Percentiles rank a stretch among this genome's conserved stretches.
Evolutionary conservation across 164 flowering plant species (phyloP).

Genomic region (Akebia trifoliata): DNA sequence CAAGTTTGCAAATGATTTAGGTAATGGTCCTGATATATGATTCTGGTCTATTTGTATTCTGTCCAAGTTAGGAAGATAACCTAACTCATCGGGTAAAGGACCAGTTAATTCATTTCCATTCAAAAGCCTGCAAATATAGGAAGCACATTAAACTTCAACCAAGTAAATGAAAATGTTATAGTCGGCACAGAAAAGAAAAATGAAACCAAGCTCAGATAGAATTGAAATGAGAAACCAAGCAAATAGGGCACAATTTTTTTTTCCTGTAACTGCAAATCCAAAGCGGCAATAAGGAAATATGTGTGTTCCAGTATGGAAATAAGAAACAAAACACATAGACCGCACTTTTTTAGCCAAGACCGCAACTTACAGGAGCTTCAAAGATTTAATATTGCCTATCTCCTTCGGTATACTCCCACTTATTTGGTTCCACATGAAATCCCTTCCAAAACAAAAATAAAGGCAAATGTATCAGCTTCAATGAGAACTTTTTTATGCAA

Average conservation of each 20-base stretch:
- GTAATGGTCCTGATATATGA: slow-evolving; percentile 62
- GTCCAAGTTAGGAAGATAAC: slow-evolving; percentile 48
- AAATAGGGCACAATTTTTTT: not conserved
- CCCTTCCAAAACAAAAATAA: slow-evolving; percentile 37
- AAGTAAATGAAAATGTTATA: not conserved
- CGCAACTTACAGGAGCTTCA: slow-evolving; percentile 74
- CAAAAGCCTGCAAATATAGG: slow-evolving; percentile 57
- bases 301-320: no score
- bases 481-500: not conserved
- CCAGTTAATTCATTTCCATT: slow-evolving; percentile 76
- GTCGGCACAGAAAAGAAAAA: not conserved
- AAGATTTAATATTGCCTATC: slow-evolving; percentile 64
- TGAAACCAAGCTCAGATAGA: not conserved
- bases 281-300: not conserved
- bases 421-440: slow-evolving; percentile 89
- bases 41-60: slow-evolving; percentile 75
- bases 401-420: slow-evolving; percentile 86
- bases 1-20: slow-evolving; percentile 71
- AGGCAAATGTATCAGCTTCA: not conserved
- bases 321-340: no score
- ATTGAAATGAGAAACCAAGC: not conserved
- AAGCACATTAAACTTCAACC: not conserved
- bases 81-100: slow-evolving; percentile 74
- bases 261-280: not conserved
- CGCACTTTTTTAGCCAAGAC: not conserved